phyloP scores from a whole-genome alignment of 192 early-diverging fungal genomes.

The Backusella luteola region DNA sequence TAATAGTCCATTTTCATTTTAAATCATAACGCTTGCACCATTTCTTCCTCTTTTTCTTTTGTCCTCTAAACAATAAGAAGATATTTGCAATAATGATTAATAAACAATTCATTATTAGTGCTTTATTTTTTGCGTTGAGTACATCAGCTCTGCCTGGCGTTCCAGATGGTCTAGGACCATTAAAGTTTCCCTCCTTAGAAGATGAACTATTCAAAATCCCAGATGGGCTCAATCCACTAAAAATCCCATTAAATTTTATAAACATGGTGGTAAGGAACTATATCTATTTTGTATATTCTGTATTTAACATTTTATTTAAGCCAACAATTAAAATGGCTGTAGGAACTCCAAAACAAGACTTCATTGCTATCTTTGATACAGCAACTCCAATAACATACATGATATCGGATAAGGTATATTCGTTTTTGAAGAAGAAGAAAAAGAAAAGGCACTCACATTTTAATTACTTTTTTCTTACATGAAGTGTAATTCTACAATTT shows the following conservation, averaged over 20 bases:
- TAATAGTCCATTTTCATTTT: background rate
- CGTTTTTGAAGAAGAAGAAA: background rate
- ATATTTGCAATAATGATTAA: background rate
- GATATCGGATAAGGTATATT: background rate
- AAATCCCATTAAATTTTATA: background rate
- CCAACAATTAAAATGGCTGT: background rate
- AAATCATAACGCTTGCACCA: background rate
- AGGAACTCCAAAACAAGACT: background rate
- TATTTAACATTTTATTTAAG: background rate
- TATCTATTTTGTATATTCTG: background rate
- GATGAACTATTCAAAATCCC: background rate
- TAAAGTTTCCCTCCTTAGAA: background rate
- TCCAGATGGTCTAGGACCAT: background rate
- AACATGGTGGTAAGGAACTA: background rate
- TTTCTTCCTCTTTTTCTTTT: background rate
- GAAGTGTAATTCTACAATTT: conserved; percentile 4
- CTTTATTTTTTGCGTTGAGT: background rate
- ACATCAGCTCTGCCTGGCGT: background rate
- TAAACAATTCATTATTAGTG: background rate
- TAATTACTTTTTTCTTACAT: background rate
- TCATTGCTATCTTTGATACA: background rate
- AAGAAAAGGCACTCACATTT: background rate
- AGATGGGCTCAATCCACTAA: background rate
- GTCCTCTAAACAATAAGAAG: background rate
- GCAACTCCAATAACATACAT: conserved; percentile 6